These are phyloP conservation scores for Microsporum audouinii DNA, from an alignment of 2,329 filamentous ascomycete genomes.

Conservation along the genomic window DNA sequence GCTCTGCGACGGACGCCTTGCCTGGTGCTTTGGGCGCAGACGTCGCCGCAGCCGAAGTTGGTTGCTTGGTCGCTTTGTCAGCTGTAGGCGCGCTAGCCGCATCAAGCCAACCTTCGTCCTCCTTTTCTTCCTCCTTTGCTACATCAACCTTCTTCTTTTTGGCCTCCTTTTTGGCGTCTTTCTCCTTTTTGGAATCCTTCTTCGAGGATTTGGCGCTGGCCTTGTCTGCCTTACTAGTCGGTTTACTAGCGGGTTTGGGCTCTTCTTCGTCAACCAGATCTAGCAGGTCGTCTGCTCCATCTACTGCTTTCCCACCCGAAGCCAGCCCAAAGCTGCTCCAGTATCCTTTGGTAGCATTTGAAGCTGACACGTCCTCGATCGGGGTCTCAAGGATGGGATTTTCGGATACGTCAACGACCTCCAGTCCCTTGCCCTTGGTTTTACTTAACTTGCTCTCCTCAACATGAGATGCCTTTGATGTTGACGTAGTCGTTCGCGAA, in stretches of 20 bases:
- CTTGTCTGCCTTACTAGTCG: slow-evolving; percentile 4
- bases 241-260: neutral
- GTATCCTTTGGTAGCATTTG: slow-evolving; percentile 20
- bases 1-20: slow-evolving; percentile 42
- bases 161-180: slow-evolving; percentile 2
- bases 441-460: slow-evolving; percentile 22
- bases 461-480: slow-evolving; percentile 16
- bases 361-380: slow-evolving; percentile 24
- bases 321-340: slow-evolving; percentile 35
- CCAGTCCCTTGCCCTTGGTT: slow-evolving; percentile 19
- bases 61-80: slow-evolving; percentile 28
- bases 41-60: slow-evolving; percentile 27
- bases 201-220: neutral
- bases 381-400: slow-evolving; percentile 25
- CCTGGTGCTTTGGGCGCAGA: slow-evolving; percentile 27
- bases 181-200: neutral
- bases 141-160: neutral
- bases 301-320: slow-evolving; percentile 27
- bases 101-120: slow-evolving; percentile 6
- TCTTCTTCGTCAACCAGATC: neutral
- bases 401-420: slow-evolving; percentile 18
- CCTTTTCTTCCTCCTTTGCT: neutral
- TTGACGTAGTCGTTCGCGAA: slow-evolving; percentile 15
- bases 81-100: slow-evolving; percentile 18
- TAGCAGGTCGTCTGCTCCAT: neutral